Conservation (phyloP, 305 asterid species). For the Fraxinus sp. region DNA sequence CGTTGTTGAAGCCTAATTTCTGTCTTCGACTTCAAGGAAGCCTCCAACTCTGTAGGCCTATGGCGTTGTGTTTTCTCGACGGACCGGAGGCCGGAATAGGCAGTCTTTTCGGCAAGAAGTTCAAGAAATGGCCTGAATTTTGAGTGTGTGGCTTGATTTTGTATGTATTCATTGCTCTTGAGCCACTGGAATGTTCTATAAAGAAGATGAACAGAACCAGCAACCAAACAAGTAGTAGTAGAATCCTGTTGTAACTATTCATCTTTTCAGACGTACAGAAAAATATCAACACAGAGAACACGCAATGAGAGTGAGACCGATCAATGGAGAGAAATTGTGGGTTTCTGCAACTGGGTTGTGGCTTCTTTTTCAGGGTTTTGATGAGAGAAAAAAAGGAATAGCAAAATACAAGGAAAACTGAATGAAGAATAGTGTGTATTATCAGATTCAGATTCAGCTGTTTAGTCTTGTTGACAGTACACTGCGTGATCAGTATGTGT, state of each 20-base stretch:
- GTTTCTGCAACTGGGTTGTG: neutral
- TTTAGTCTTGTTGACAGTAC: neutral
- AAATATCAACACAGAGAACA: neutral
- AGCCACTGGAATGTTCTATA: slow-evolving; percentile 33
- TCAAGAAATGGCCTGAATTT: slow-evolving; percentile 42
- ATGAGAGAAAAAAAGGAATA: neutral
- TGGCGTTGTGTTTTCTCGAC: slow-evolving; percentile 66
- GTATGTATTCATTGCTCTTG: slow-evolving; percentile 47
- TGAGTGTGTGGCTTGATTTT: slow-evolving; percentile 32
- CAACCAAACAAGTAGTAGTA: slow-evolving; percentile 21
- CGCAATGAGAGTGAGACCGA: neutral
- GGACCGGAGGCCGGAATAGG: slow-evolving; percentile 69
- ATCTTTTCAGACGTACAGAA: slow-evolving; percentile 16
- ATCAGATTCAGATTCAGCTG: slow-evolving; percentile 8
- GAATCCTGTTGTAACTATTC: slow-evolving; percentile 23
- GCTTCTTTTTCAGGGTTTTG: slow-evolving; percentile 15
- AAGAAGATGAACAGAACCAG: slow-evolving; percentile 28
- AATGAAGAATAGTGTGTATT: neutral
- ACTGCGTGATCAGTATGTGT: slow-evolving; percentile 3
- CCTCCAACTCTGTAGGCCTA: slow-evolving; percentile 61
- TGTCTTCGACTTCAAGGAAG: slow-evolving; percentile 34
- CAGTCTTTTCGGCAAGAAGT: slow-evolving; percentile 62
- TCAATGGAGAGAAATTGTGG: neutral
- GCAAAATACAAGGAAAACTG: slow-evolving; percentile 24
- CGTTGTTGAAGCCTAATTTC: neutral